phyloP scores from a whole-genome alignment of 768 basidiomycete species.

The Russula brevipes region DNA sequence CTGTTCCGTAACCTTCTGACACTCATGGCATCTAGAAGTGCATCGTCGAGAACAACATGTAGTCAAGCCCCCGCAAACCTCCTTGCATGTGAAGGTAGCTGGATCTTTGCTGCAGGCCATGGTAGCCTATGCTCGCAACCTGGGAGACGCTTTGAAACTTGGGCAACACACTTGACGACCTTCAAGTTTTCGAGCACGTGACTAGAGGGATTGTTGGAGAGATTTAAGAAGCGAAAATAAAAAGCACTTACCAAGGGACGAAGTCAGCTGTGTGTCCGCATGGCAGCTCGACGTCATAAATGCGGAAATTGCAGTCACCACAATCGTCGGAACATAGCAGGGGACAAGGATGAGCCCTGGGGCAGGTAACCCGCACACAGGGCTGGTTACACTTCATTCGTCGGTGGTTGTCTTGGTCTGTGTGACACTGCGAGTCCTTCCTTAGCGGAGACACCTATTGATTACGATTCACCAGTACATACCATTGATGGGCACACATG shows the following conservation, averaged over 20 bases:
- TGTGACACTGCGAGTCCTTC: constrained; percentile 22
- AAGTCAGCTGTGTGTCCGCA: constrained; percentile 28
- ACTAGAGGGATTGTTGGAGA: constrained; percentile 22
- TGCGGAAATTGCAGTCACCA: constrained; percentile 29
- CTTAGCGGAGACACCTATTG: neutral
- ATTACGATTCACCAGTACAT: neutral
- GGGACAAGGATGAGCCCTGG: constrained; percentile 29
- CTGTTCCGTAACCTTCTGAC: constrained; percentile 26
- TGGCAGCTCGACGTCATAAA: constrained; percentile 27
- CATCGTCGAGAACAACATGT: constrained; percentile 33
- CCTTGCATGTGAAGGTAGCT: constrained; percentile 24
- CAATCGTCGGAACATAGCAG: constrained; percentile 30
- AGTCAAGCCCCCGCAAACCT: constrained; percentile 27
- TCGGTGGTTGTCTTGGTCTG: constrained; percentile 26
- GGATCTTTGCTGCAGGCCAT: constrained; percentile 26
- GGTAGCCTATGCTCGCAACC: constrained; percentile 32
- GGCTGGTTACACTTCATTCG: constrained; percentile 26
- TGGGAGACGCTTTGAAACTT: constrained; percentile 29
- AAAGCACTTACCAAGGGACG: constrained; percentile 30
- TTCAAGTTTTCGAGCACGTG: constrained; percentile 26
- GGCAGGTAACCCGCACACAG: constrained; percentile 27
- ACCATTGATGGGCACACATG: constrained; percentile 32
- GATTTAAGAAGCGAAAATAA: neutral
- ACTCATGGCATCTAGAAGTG: constrained; percentile 30
- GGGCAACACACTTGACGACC: constrained; percentile 27